Evolutionary conservation across 805 yeast genomes (phyloP).

Genomic region (Myxozyma vanderwaltii): DNA sequence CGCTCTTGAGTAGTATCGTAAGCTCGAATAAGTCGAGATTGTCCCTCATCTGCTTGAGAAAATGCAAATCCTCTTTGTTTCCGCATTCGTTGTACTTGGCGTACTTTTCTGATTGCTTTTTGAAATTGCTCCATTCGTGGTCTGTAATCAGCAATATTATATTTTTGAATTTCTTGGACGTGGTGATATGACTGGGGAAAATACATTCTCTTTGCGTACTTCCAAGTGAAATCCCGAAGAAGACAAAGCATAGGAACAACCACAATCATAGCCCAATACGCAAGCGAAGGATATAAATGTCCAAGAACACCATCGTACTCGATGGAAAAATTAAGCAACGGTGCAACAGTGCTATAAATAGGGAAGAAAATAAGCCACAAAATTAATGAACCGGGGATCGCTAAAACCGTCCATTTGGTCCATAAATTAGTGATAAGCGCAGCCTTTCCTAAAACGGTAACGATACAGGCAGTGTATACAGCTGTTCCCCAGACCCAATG

Average conservation of each 20-base stretch:
- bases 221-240: slow-evolving; percentile 88
- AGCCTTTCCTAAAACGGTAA: slow-evolving; percentile 93
- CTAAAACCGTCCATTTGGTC: slow-evolving; percentile 89
- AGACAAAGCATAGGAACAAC: slow-evolving; percentile 78
- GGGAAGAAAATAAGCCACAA: slow-evolving; percentile 89
- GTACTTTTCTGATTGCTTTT: slow-evolving; percentile 92
- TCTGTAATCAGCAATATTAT: slow-evolving; percentile 85
- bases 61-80: slow-evolving; percentile 99
- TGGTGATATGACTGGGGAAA: slow-evolving; percentile 90
- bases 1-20: slow-evolving; percentile 90
- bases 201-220: slow-evolving; percentile 89
- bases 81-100: slow-evolving; percentile 97
- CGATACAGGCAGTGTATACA: slow-evolving; percentile 78
- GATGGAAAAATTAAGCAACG: slow-evolving; percentile 73
- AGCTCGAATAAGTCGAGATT: slow-evolving; percentile 85
- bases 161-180: slow-evolving; percentile 96
- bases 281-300: slow-evolving; percentile 72
- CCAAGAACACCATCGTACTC: slow-evolving; percentile 82
- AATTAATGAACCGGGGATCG: slow-evolving; percentile 90
- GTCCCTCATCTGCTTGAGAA: slow-evolving; percentile 93
- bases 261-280: slow-evolving; percentile 81
- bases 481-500: slow-evolving; percentile 97
- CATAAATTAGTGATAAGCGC: slow-evolving; percentile 88
- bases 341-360: slow-evolving; percentile 80
- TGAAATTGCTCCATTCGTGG: slow-evolving; percentile 98